Base-by-base conservation (phyloP, 2,329 filamentous ascomycete species). In the Aspergillus hiratsukae region DNA sequence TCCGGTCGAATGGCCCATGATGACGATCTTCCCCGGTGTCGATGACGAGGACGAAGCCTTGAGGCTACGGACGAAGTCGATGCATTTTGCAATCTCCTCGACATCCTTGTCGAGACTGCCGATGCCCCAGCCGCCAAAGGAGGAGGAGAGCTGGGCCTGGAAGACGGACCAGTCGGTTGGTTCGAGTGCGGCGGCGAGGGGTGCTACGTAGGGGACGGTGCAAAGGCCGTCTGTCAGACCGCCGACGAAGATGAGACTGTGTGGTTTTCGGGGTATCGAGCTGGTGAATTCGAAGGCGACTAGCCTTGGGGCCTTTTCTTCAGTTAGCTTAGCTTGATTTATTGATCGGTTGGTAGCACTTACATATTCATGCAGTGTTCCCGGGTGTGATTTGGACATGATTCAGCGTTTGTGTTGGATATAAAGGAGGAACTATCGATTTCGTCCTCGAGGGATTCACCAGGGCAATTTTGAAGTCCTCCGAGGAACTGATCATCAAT, bases 1-100 rank as follows among this genome's bases (percentile, higher is more conserved):
- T 0, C 87, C 87, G 0, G 87, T 89, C 1, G 83, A 86, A 63
- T 88, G 85, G 2, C 87, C 87, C 82, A 89, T 85, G 14, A 89
- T 69, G 27, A 87, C 82, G n/a, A 89, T 70, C 53, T 84, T 85
- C 1, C 76, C 77, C 3, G 31, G 31, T 7, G 31, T 14, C 31
- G 31, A 37, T 37, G 76, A 27, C 28, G 41, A 10, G 49, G 53
- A 1, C 49, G 58, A 51, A 2, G 63, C 56, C 54, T 76, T 76
- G 48, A 71, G 65, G 0, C 64, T 55, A 11, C 72, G 74, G 58
- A 85, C 78, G 60, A 83, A 84, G 11, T 70, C 55, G 1, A 85
- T 78, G 58, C 81, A 80, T 55, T 76, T 68, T 0, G 70, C 78
- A 23, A 86, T 72, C 60, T 86, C 82, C 37, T 75, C 69, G 2